Conservation (phyloP, 2,329 filamentous ascomycete species). For the Diaporthe vaccinii region DNA sequence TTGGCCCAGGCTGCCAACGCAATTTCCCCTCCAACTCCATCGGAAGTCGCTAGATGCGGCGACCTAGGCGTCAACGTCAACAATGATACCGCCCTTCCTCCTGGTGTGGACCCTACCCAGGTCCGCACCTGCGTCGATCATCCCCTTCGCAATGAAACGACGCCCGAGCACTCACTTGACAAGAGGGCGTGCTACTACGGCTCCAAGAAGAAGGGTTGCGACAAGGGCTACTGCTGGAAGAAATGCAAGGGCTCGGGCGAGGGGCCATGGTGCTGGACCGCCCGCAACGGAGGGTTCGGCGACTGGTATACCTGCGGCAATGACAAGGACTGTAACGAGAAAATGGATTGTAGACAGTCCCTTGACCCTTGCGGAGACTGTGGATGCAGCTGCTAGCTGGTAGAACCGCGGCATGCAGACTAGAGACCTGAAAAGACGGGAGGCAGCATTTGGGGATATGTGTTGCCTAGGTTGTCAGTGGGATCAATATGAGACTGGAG, state of each 20-base stretch:
- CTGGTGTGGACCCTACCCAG: no score
- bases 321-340: background rate
- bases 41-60: no score
- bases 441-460: background rate
- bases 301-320: background rate
- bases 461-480: background rate
- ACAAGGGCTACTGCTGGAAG: background rate
- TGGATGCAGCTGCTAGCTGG: background rate
- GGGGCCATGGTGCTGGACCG: background rate
- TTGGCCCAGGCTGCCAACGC: no score
- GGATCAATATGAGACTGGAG: background rate
- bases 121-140: no score
- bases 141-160: background rate
- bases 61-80: no score
- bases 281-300: background rate
- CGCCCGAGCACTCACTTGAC: background rate
- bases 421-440: background rate
- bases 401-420: background rate
- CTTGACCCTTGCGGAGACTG: background rate
- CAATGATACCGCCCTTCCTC: no score
- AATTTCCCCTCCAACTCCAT: no score
- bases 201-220: background rate
- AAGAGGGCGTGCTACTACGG: background rate
- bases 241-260: background rate
- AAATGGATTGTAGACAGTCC: background rate